These are phyloP conservation scores for Alternaria sp. DNA, from an alignment of 2,329 filamentous ascomycete genomes.

Conservation along the genomic window DNA sequence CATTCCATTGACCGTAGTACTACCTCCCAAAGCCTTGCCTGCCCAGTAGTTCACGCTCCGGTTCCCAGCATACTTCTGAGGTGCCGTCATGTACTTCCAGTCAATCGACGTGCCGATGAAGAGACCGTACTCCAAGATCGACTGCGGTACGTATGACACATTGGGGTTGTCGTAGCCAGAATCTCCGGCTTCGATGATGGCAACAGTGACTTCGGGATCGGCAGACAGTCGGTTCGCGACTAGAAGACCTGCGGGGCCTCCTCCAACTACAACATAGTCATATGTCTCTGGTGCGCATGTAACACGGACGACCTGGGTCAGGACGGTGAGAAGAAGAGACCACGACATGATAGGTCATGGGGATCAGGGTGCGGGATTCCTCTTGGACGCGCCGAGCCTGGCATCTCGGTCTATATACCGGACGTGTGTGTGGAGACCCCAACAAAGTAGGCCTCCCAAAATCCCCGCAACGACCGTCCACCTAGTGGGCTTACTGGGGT, in stretches of 20 bases:
- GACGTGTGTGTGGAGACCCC: background rate
- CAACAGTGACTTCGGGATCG: constrained; percentile 29
- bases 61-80: constrained; percentile 47
- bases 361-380: background rate
- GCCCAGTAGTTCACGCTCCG: constrained; percentile 40
- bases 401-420: background rate
- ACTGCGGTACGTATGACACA: constrained; percentile 32
- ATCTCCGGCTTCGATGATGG: constrained; percentile 45
- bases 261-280: constrained; percentile 46
- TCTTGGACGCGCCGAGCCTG: background rate
- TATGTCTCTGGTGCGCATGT: constrained; percentile 23
- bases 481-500: background rate
- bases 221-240: constrained; percentile 39
- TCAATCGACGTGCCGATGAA: constrained; percentile 45
- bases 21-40: constrained; percentile 54
- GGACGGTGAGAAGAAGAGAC: background rate
- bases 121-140: constrained; percentile 28
- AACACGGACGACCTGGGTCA: background rate
- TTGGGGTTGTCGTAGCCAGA: constrained; percentile 39
- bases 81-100: constrained; percentile 50
- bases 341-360: constrained; percentile 3
- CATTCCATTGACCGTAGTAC: constrained; percentile 53
- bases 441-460: background rate
- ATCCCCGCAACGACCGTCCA: background rate
- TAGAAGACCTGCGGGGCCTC: constrained; percentile 42